Conservation (phyloP, 768 basidiomycete genomes). For the Suillus cothurnatus region DNA sequence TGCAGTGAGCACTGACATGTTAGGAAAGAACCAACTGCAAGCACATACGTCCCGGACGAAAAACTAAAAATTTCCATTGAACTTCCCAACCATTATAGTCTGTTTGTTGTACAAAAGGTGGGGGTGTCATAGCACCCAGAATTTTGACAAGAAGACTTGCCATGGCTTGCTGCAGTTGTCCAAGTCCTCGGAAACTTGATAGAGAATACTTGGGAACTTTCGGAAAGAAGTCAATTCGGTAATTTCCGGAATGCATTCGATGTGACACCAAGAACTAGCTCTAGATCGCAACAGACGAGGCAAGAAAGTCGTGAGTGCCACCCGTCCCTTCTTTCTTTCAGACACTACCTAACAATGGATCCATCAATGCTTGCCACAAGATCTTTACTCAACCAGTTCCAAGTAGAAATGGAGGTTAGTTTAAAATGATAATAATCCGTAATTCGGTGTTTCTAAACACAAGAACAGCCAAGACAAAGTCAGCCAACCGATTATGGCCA, state of each 20-base stretch:
- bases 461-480: constrained; percentile 29
- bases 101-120: constrained; percentile 50
- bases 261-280: neutral
- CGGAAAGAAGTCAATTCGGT: constrained; percentile 7
- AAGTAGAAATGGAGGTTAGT: constrained; percentile 36
- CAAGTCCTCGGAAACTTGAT: neutral
- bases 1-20: constrained; percentile 9
- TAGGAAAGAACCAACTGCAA: neutral
- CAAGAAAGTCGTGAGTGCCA: neutral
- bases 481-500: constrained; percentile 60
- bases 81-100: constrained; percentile 78
- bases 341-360: constrained; percentile 26
- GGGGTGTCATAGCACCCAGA: constrained; percentile 49
- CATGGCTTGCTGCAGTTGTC: neutral
- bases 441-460: constrained; percentile 2
- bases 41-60: constrained; percentile 74
- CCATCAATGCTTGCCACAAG: constrained; percentile 20
- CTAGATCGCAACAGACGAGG: constrained; percentile 4
- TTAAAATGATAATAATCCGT: neutral
- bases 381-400: constrained; percentile 24
- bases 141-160: constrained; percentile 19
- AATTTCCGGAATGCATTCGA: constrained; percentile 10
- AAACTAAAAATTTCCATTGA: constrained; percentile 73
- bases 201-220: neutral
- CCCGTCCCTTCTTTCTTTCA: neutral